Percentiles rank a stretch among this genome's conserved stretches.
phyloP scores from a whole-genome alignment of 306 rosid species.

The Dryas octopetala region DNA sequence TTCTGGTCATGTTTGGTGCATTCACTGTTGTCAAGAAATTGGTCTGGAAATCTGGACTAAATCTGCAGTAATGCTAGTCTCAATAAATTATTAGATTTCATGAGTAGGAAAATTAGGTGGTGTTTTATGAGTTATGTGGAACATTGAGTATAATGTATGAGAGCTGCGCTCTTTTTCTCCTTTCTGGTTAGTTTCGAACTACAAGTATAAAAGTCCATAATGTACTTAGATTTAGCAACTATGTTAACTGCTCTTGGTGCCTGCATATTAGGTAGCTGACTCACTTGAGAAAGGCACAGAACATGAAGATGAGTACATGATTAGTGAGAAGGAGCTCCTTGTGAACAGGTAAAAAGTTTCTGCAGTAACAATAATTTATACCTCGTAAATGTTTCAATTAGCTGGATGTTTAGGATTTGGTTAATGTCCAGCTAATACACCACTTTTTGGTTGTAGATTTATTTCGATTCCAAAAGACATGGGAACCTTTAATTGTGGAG shows the following conservation, averaged over 20 bases:
- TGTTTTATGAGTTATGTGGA: no score
- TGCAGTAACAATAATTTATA: background rate
- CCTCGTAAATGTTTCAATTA: slow-evolving; percentile 2
- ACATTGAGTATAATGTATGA: no score
- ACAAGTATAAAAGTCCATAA: background rate
- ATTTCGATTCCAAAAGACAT: slow-evolving; percentile 97
- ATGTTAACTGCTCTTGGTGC: slow-evolving; percentile 24
- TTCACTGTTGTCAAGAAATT: no score
- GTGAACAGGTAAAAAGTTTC: slow-evolving; percentile 71
- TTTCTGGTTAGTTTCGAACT: no score
- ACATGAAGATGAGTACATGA: slow-evolving; percentile 99
- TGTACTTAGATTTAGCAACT: slow-evolving; percentile 11
- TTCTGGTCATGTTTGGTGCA: no score
- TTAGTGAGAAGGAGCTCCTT: slow-evolving; percentile 95
- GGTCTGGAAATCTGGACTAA: no score
- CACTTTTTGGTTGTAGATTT: slow-evolving; percentile 53
- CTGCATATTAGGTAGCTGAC: slow-evolving; percentile 75
- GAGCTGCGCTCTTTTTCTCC: no score
- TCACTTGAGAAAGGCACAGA: slow-evolving; percentile 99
- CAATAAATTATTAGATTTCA: no score
- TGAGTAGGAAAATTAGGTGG: no score
- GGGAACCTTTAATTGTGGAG: slow-evolving; percentile 98
- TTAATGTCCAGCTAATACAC: slow-evolving; percentile 26
- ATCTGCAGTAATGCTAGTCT: no score
- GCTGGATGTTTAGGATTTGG: slow-evolving; percentile 6